Percentiles rank a stretch among this genome's conserved stretches.
Evolutionary conservation across 2,329 filamentous ascomycete genomes (phyloP).

Genomic region (Claviceps pusilla): DNA sequence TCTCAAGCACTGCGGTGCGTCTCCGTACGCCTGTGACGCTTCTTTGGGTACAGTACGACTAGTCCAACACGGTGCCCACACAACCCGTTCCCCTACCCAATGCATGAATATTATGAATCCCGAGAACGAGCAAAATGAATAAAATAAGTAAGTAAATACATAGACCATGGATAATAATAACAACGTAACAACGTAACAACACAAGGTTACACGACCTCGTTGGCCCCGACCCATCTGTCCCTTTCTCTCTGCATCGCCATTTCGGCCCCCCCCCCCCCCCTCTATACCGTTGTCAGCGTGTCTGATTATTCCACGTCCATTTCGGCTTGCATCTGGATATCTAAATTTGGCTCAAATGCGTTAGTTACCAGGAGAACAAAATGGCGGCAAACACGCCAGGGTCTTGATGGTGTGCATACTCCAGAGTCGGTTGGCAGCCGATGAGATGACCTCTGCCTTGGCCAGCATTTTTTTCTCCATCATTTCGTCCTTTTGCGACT

Average conservation of each 20-base stretch:
- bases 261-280: no score
- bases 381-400: neutral
- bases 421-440: constrained; percentile 56
- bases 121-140: no score
- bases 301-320: constrained; percentile 26
- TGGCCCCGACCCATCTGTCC: neutral
- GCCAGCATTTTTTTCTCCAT: constrained; percentile 47
- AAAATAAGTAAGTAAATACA: no score
- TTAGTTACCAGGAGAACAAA: neutral
- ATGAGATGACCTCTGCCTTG: constrained; percentile 54
- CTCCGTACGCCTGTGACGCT: no score
- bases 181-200: neutral
- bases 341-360: constrained; percentile 13
- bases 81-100: no score
- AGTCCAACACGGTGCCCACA: no score
- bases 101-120: no score
- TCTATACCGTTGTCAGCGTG: neutral
- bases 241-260: neutral
- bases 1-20: no score
- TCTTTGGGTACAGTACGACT: no score
- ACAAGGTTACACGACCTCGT: neutral
- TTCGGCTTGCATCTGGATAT: constrained; percentile 36
- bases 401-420: constrained; percentile 27
- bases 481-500: constrained; percentile 39
- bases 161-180: neutral